phyloP scores from a whole-genome alignment of 306 rosid genomes.

The Inga oerstediana region DNA sequence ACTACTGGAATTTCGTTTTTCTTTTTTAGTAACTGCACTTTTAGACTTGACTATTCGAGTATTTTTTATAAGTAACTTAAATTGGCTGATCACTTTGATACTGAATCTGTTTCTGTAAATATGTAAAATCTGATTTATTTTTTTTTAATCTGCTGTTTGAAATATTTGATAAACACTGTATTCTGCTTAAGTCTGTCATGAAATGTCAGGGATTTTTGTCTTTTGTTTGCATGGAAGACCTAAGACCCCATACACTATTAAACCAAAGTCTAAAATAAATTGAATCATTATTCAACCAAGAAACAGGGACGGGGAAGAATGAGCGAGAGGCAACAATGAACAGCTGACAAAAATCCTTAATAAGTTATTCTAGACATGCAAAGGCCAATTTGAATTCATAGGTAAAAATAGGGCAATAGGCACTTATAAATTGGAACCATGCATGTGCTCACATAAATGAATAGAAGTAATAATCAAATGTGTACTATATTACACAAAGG shows the following conservation, averaged over 20 bases:
- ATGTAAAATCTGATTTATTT: background rate
- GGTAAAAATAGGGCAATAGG: no score
- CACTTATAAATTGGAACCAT: no score
- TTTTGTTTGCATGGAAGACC: constrained; percentile 3
- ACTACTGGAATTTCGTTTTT: background rate
- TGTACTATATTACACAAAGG: background rate
- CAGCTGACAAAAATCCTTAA: no score
- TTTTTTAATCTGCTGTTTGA: background rate
- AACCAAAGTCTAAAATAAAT: background rate
- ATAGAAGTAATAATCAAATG: no score
- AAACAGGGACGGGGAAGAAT: no score
- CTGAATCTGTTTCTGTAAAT: background rate
- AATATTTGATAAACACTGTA: background rate
- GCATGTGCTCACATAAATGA: no score
- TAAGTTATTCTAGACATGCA: no score
- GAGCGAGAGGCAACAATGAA: no score
- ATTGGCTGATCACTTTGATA: constrained; percentile 8
- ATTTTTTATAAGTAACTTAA: background rate
- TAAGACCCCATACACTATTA: background rate
- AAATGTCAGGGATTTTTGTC: background rate
- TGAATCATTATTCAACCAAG: no score
- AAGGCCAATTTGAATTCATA: no score
- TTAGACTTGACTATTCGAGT: background rate
- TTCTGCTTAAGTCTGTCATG: background rate
- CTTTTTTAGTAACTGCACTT: background rate